These are phyloP conservation scores for Amorphotheca resinae DNA, from an alignment of 495 filamentous ascomycete genomes.

Conservation along the genomic window DNA sequence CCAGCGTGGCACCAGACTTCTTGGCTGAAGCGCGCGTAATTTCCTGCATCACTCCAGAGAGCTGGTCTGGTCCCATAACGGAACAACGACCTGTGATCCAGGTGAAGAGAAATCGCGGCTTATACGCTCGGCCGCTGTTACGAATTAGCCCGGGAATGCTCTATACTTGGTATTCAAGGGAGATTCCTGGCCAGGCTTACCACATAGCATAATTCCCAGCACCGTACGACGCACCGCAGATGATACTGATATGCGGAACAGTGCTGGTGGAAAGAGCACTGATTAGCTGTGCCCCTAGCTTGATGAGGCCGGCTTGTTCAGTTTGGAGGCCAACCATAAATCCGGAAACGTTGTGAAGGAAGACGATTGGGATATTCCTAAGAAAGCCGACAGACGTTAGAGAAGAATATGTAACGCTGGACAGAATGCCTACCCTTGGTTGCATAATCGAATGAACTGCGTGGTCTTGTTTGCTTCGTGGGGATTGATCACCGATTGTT, in stretches of 20 bases:
- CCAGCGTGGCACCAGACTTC: constrained; percentile 14
- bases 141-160: no score
- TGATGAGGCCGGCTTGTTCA: constrained; percentile 26
- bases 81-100: constrained; percentile 27
- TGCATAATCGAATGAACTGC: constrained; percentile 25
- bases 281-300: constrained; percentile 24
- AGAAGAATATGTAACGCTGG: not conserved
- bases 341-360: constrained; percentile 27
- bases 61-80: constrained; percentile 26
- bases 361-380: constrained; percentile 21
- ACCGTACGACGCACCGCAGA: constrained; percentile 26
- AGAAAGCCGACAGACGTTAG: not conserved
- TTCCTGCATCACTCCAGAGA: constrained; percentile 25
- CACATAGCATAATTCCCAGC: constrained; percentile 29
- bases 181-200: no score
- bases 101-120: constrained; percentile 24
- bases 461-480: constrained; percentile 23
- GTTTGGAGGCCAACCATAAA: constrained; percentile 28
- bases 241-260: constrained; percentile 25
- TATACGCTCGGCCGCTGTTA: constrained; percentile 22
- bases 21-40: constrained; percentile 20
- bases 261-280: constrained; percentile 24
- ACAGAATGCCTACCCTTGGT: constrained; percentile 16
- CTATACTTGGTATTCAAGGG: no score
- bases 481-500: constrained; percentile 23